Evolutionary conservation across 345 rosid genomes (phyloP), one percentile per base, ranked within the genome.

Genomic region (Excoecaria cochinchinensis): DNA sequence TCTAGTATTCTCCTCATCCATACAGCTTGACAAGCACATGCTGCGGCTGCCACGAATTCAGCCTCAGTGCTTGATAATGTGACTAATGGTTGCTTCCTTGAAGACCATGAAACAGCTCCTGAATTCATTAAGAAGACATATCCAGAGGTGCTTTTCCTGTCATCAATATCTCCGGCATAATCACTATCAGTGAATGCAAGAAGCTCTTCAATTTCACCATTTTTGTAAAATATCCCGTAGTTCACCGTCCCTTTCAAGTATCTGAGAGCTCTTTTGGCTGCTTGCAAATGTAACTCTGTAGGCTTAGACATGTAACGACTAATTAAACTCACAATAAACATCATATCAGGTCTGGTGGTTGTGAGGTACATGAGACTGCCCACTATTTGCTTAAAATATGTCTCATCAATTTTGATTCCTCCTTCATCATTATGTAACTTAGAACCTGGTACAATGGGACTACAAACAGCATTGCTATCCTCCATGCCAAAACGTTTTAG

Each of bases 261-360:
- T 22, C 70, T n/a, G 2, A 74, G 59, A 8, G 24, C 38, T n/a
- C 21, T 64, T 38, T 64, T 59, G 16, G 61, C 46, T 4, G 42
- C 50, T 48, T 55, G 47, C n/a, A 69, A 5, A 57, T 76, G 68
- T 0, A 74, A 14, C 12, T 74, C 8, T 38, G 36, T 52, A 24
- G 63, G 77, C 12, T 52, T 31, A 5, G 31, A 13, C 70, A 74
- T 64, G 62, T 22, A 74, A 11, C 52, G 67, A 9, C 53, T 39
- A 17, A 74, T n/a, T 1, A 74, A 67, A 21, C 62, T 74, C 11
- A 74, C 63, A 36, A 12, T 5, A 19, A 4, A 50, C 60, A 74
- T 42, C 6, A 42, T 42, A 42, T 53, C 15, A 12, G 58, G 2
- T 19, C 62, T 5, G 21, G 31, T 58, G 3, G 62, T 2, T 1